Evolutionary conservation across 495 filamentous ascomycete genomes (phyloP), one percentile per base, ranked within the genome.

Genomic region (Trichoderma erinaceum): DNA sequence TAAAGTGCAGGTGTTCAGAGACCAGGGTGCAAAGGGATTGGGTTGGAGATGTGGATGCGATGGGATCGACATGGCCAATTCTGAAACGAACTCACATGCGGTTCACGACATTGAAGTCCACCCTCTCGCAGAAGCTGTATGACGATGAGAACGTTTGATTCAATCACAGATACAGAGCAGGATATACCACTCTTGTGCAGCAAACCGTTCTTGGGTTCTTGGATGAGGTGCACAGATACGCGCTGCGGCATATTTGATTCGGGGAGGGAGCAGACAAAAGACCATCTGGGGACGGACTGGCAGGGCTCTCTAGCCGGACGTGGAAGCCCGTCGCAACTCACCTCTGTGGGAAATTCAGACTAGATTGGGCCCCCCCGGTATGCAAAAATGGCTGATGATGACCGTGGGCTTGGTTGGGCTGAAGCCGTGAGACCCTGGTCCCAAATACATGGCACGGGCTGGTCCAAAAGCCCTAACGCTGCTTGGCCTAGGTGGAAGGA

Each of bases 361-460:
- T 61, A 61, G 25, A 13, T 32, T 61, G 25, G 56, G 56, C 56
- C 23, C 29, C 29, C 56, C 23, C n/a, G n/a, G 27, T 32, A 18
- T 25, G 56, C 56, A 61, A 35, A 25, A 61, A 25, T 61, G 25
- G 56, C 56, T 32, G 56, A 13, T 25, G 56, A 61, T 61, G 56
- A 18, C 16, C 27, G 29, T 29, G 56, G 56, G 25, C 16, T 32
- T 61, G 56, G 56, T 61, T 61, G 56, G 56, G 56, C 56, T 61
- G 56, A 61, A 32, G 15, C 18, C 23, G 56, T 61, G 56, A 61
- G 56, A 61, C 56, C 56, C 56, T 61, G 25, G 56, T 61, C 56
- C 56, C 56, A 32, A 25, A 61, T 61, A 61, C 56, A 61, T 61
- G 56, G 50, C 50, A 21, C 21, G 18, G 50, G 50, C 21, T 56